Base-by-base conservation (phyloP, 257 asterid genomes). In the Solanum medicagineum region DNA sequence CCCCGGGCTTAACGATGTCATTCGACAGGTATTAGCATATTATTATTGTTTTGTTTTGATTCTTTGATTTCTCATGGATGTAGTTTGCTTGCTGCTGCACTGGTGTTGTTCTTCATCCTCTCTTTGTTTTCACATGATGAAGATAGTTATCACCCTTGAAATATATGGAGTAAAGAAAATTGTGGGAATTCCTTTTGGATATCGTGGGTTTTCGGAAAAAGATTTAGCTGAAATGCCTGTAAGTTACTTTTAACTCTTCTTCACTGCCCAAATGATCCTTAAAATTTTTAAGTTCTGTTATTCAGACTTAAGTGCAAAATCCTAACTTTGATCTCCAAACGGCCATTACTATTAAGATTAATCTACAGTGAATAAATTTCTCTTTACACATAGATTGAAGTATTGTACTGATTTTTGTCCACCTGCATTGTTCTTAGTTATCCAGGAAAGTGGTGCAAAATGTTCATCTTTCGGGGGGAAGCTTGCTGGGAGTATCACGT, bases 401-500 rank as follows among this genome's bases (percentile, higher is more conserved):
- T 16, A n/a, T 53, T 79, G 1, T 79, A 26, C 24, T 79, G 83
- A 79, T 53, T 26, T 51, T 79, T 7, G 10, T 10, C n/a, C 47
- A 17, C 65, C 49, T 79, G 63, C 65, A 24, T 77, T 87, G 80
- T 49, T 71, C 29, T 85, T 90, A 96, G 99, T 87, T 96, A 89
- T 93, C 98, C 32, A 90, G 98, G 91, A 92, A 92, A 88, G 97
- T 94, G 86, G 98, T 96, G 85, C 97, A 96, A 88, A 96, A 96
- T 87, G 81, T 96, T 88, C 99, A 96, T 90, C 97, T 96, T 66
- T 96, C 99, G 5, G 98, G 99, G 56, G 99, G 98, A 89, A 96
- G 99, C 89, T 90, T 96, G 89, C 90, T 96, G 80, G 99, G 99
- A 89, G 98, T 96, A 65, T 96, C 99, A 49, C 99, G 99, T 42